Conservation (phyloP, 1,139 yeast species). For the Hyphopichia khmerensis region DNA sequence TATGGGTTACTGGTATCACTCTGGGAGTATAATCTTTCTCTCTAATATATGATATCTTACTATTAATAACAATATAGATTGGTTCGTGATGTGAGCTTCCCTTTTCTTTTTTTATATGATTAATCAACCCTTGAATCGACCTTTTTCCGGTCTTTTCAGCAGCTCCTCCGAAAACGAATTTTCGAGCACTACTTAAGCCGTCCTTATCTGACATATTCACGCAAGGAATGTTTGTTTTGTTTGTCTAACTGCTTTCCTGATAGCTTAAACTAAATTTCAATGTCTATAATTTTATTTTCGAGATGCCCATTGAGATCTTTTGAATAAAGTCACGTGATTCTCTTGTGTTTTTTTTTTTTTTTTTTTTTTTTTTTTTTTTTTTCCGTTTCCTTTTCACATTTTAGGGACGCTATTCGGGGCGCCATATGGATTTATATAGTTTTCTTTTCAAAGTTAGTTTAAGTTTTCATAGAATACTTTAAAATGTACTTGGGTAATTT, state of each 20-base stretch:
- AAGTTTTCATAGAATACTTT: no score
- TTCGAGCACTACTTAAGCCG: not conserved
- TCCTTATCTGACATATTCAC: not conserved
- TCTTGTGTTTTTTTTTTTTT: not conserved
- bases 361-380: not conserved
- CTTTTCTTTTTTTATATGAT: conserved; percentile 22
- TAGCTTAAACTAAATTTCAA: not conserved
- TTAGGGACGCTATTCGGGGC: not conserved
- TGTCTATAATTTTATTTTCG: not conserved
- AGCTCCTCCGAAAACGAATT: conserved; percentile 20
- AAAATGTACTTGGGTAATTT: no score
- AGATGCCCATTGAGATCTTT: conserved; percentile 1
- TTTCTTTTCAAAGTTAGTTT: no score
- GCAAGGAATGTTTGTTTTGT: not conserved
- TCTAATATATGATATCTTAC: conserved; percentile 46
- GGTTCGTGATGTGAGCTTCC: conserved; percentile 23
- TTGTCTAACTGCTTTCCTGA: not conserved
- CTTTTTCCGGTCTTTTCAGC: conserved; percentile 20
- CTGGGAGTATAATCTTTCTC: conserved; percentile 62
- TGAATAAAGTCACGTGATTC: not conserved
- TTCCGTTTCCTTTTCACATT: not conserved
- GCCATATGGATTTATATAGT: not conserved
- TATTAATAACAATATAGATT: conserved; percentile 54
- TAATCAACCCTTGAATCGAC: conserved; percentile 23
- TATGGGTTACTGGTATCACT: conserved; percentile 59